Evolutionary conservation across 208 protist genomes (phyloP), one percentile per base, ranked within the genome.

Genomic region (Entamoeba histolytica): DNA sequence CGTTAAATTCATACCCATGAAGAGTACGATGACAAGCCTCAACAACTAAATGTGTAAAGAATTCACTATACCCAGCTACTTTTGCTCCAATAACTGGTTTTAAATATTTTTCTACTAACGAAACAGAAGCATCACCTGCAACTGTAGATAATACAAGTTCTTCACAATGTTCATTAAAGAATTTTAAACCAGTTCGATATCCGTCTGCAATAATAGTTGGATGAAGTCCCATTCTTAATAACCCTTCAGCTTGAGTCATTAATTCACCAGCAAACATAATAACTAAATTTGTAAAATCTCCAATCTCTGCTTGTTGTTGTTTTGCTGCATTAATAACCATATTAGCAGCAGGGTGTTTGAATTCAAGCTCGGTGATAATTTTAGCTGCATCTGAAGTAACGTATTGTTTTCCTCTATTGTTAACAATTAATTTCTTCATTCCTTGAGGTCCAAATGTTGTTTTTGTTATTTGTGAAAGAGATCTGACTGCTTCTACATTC

Each of bases 311-410:
- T 94, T 99, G 97, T 97, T 99, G 99, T 92, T 98, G 98, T 93
- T 99, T 96, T n/a, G 99, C 96, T 49, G 98, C 98, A 92, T 99
- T 96, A n/a, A 99, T 98, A 6, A 99, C 93, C 92, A 99, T 96
- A 96, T 99, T 99, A 7, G 98, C 98, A 15, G 98, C 98, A 55
- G 98, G 98, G 95, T 99, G 98, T 95, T 98, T 96, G 47, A 99
- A 97, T 94, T 99, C 99, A 0, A 99, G 95, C 96, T 99, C 98
- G 69, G 97, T 97, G 35, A 99, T 95, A 92, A 99, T 99, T 12
- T 98, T 99, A n/a, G 98, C 98, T 19, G 98, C 98, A 96, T 99
- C 98, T 95, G 98, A 98, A 3, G 99, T 99, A 50, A 99, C 98
- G 95, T 99, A 99, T 10, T 99, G 95, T 96, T 99, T 99, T 94